Evolutionary conservation across 2,329 filamentous ascomycete species (phyloP), one percentile per base, ranked within the genome.

Genomic region (Sporothrix sp.): DNA sequence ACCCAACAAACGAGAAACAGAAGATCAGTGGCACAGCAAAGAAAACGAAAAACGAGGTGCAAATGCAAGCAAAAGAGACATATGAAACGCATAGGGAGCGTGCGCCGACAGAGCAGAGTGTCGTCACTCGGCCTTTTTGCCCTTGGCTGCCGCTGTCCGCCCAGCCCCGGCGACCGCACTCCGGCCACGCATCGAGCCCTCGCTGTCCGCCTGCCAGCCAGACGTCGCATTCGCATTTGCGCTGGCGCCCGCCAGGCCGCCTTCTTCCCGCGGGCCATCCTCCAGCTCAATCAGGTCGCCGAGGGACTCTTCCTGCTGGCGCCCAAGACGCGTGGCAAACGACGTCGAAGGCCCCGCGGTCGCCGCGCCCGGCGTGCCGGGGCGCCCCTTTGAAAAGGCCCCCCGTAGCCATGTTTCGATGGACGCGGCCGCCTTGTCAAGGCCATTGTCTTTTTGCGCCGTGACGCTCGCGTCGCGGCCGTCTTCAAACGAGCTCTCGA

Each of bases 351-450:
- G 42, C 9, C 33, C 42, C 10, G 18, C 48, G 14, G 47, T 46
- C n/a, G 27, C 48, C 25, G 43, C 30, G 58, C 59, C 50, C 58
- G 33, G 23, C 2, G 42, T 37, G 9, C 40, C 52, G 63, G 60
- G 47, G 16, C n/a, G n/a, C n/a, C 56, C 52, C 18, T 58, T 65
- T 1, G 76, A 72, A 53, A 88, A 87, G 33, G 95, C 82, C 55
- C 88, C 87, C 54, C 90, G 76, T 53, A 97, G 73, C 89, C 93
- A 98, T 1, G 83, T 85, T 67, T 97, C 93, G 27, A 97, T 82
- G 2, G 85, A 84, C 6, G 87, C 85, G 1, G 90, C 89, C 9
- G 95, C 83, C 56, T 90, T 86, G 60, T 95, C 89, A 3, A 97
- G 70, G 1, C 76, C 72, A 3, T 67, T 72, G 13, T 74, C 73